Evolutionary conservation across 257 asterid species (phyloP), one percentile per base, ranked within the genome.

Genomic region (Paulownia fortunei): DNA sequence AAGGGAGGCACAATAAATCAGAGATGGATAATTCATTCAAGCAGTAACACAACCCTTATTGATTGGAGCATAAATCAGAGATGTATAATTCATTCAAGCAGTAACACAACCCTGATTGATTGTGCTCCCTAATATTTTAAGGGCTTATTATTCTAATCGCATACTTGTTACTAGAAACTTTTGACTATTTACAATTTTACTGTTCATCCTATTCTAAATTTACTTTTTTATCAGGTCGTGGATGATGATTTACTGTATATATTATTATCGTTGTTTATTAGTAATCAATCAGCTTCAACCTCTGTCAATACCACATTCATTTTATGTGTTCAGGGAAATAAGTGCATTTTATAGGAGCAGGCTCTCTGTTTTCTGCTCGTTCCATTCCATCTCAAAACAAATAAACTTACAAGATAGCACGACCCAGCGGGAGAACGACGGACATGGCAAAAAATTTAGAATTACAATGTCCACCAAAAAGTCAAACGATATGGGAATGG

Each of bases 11-110:
- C 59, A 66, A 72, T 56, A 79, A 80, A 72, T 72, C 56, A 16
- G 82, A 76, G 74, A 21, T 24, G 30, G 83, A 80, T 62, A 71
- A 49, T 72, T n/a, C 64, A 9, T 49, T 60, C 59, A 61, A 59
- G 72, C 79, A 82, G 58, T 78, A 36, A 68, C 60, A 55, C 30
- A 65, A 61, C 21, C 1, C 42, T 32, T 19, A 41, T 37, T n/a
- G 71, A 42, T 66, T 66, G n/a, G n/a, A n/a, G n/a, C n/a, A 72
- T 56, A 79, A 80, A 72, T 72, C 56, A 16, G 82, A 76, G 74
- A 21, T 24, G 30, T 82, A 80, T 62, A 71, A 49, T 72, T n/a
- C 64, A 9, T 49, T 60, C 59, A 61, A 59, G 72, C 79, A 82
- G 58, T 78, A 36, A 68, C 60, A 55, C 30, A 65, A 61, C 21